A percentile compares a stretch with the other conserved stretches of the same genome.
phyloP scores from a whole-genome alignment of 345 rosid genomes.

The Camelina hispida region DNA sequence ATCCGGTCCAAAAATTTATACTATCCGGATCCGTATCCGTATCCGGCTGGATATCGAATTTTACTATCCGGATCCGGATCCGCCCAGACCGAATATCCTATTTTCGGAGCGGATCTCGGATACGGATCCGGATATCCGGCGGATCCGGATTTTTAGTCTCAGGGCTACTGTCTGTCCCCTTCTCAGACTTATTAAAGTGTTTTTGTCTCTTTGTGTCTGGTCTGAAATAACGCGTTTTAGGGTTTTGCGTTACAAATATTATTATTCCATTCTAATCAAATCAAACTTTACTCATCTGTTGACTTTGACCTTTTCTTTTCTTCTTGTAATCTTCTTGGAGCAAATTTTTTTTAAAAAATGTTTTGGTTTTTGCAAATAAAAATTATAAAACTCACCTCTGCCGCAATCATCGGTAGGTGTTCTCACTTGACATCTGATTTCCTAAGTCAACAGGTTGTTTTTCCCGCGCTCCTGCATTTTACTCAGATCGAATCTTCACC shows the following conservation, averaged over 20 bases:
- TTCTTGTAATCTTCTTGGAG: conserved; percentile 16
- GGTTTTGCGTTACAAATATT: conserved; percentile 34
- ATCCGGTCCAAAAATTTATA: no score
- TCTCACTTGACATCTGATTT: conserved; percentile 37
- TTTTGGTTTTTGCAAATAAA: not conserved
- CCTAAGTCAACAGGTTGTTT: conserved; percentile 49
- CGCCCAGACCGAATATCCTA: no score
- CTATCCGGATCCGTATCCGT: no score
- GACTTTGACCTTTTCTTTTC: conserved; percentile 55
- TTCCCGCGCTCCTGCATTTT: conserved; percentile 21
- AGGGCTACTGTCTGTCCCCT: conserved; percentile 50
- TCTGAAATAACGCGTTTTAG: conserved; percentile 53
- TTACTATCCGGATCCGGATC: no score
- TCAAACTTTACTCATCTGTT: conserved; percentile 24
- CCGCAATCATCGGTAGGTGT: conserved; percentile 72
- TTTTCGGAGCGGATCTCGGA: no score
- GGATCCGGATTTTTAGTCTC: no score
- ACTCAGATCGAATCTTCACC: conserved; percentile 40
- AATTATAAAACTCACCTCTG: conserved; percentile 21
- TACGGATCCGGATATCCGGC: no score
- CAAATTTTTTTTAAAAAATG: not conserved
- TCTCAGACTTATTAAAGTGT: conserved; percentile 44
- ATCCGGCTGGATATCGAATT: no score
- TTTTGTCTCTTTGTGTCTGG: conserved; percentile 48
- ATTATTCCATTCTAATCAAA: conserved; percentile 28